Evolutionary conservation across 2,329 filamentous ascomycete species (phyloP).

Genomic region (Diaporthe sp.): DNA sequence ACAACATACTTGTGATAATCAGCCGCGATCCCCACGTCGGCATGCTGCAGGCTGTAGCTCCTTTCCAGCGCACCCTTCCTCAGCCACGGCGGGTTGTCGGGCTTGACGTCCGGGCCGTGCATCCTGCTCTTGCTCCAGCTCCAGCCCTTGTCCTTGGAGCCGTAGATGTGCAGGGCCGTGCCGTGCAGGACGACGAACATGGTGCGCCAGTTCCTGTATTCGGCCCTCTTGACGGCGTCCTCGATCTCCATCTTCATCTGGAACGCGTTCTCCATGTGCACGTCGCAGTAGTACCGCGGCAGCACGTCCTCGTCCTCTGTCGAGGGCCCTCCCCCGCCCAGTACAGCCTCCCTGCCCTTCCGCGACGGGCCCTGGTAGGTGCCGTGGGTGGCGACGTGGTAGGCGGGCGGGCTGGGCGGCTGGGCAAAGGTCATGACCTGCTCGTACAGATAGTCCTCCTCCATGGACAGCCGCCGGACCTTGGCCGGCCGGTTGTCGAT

Average conservation of each 20-base stretch:
- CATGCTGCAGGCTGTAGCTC: constrained; percentile 79
- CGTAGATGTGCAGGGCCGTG: constrained; percentile 74
- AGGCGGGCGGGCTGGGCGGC: constrained; percentile 58
- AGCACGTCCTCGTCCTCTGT: constrained; percentile 57
- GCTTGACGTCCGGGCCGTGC: constrained; percentile 58
- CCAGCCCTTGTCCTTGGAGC: constrained; percentile 66
- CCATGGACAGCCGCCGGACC: constrained; percentile 60
- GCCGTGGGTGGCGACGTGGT: constrained; percentile 34
- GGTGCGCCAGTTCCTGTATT: constrained; percentile 72
- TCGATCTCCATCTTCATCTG: constrained; percentile 74
- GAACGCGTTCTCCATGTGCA: constrained; percentile 67
- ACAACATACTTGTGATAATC: constrained; percentile 74
- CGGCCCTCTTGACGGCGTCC: constrained; percentile 70
- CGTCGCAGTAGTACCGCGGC: constrained; percentile 67
- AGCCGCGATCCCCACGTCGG: constrained; percentile 78
- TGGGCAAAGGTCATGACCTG: constrained; percentile 59
- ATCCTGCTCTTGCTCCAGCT: constrained; percentile 59
- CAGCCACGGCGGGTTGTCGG: constrained; percentile 62
- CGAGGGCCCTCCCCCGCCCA: constrained; percentile 38
- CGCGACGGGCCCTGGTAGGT: constrained; percentile 49
- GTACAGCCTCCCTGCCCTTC: constrained; percentile 34
- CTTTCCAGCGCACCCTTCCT: constrained; percentile 67
- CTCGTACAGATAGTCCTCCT: constrained; percentile 65
- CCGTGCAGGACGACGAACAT: constrained; percentile 74
- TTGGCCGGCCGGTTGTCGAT: constrained; percentile 34